These are phyloP conservation scores for Sarocladium kiliense DNA, from an alignment of 2,329 filamentous ascomycete genomes.

Conservation along the genomic window DNA sequence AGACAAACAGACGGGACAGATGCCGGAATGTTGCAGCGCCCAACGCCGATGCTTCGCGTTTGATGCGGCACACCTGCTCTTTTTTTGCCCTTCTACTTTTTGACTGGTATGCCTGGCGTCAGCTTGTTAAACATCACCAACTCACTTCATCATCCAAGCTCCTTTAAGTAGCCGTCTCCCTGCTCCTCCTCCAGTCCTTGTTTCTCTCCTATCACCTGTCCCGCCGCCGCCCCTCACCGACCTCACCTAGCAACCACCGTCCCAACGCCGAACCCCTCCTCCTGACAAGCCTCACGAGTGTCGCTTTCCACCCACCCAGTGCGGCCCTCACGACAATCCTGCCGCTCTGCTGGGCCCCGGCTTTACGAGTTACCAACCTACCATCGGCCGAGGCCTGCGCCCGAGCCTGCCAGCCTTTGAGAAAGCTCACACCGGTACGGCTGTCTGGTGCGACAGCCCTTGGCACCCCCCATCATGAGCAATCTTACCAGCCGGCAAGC, in stretches of 20 bases:
- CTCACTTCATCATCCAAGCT: background rate
- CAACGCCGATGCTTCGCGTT: conserved; percentile 6
- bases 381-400: background rate
- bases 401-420: background rate
- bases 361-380: background rate
- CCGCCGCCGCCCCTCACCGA: conserved; percentile 6
- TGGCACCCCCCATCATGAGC: conserved; percentile 55
- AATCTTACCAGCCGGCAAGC: conserved; percentile 75
- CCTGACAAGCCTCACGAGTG: background rate
- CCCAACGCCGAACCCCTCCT: conserved; percentile 5
- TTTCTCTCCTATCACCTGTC: background rate
- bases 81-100: background rate
- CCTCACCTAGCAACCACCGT: conserved; percentile 4
- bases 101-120: background rate
- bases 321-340: background rate
- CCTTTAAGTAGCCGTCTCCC: background rate
- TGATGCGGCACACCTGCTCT: conserved; percentile 4
- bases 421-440: background rate
- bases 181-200: background rate
- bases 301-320: background rate
- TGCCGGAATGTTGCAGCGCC: background rate
- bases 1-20: no score
- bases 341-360: conserved; percentile 2
- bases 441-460: background rate
- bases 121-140: background rate